Conservation (phyloP, 768 basidiomycete genomes). For the Mrakia blollopis region DNA sequence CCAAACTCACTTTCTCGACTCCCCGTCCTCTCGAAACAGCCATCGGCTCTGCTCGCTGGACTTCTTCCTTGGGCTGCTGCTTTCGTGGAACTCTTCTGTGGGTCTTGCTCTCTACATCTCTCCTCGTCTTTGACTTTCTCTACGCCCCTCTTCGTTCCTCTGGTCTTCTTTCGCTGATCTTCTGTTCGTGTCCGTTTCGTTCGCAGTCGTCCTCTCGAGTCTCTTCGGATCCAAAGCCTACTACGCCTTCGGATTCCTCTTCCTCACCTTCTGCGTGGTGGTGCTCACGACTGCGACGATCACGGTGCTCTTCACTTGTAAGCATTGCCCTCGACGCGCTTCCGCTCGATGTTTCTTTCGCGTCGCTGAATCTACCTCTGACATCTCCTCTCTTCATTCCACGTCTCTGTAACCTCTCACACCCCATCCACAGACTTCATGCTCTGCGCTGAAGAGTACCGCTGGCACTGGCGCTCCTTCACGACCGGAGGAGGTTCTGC, state of each 20-base stretch:
- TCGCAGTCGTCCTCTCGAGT: constrained; percentile 21
- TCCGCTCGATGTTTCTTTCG: background rate
- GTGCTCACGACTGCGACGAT: constrained; percentile 84
- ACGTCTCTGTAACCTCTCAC: background rate
- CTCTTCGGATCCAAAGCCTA: constrained; percentile 59
- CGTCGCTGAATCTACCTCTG: background rate
- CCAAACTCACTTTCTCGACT: background rate
- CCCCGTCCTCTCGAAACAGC: constrained; percentile 45
- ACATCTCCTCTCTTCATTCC: background rate
- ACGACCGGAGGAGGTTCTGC: constrained; percentile 85
- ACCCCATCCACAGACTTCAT: constrained; percentile 75
- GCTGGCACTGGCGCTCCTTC: constrained; percentile 97
- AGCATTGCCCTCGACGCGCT: background rate
- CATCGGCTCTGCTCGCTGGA: constrained; percentile 74
- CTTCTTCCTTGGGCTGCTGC: constrained; percentile 91
- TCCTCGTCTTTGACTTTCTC: background rate
- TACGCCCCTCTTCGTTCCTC: background rate
- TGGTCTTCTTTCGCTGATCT: background rate
- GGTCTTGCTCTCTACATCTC: constrained; percentile 48
- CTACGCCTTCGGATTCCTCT: constrained; percentile 94
- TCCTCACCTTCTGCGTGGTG: constrained; percentile 76
- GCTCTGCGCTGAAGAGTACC: constrained; percentile 90
- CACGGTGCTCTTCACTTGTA: constrained; percentile 55
- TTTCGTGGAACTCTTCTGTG: constrained; percentile 83
- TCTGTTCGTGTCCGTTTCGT: background rate